Conservation (phyloP, 202 grass and related monocot species). For the Dendrocalamus latiflorus region DNA sequence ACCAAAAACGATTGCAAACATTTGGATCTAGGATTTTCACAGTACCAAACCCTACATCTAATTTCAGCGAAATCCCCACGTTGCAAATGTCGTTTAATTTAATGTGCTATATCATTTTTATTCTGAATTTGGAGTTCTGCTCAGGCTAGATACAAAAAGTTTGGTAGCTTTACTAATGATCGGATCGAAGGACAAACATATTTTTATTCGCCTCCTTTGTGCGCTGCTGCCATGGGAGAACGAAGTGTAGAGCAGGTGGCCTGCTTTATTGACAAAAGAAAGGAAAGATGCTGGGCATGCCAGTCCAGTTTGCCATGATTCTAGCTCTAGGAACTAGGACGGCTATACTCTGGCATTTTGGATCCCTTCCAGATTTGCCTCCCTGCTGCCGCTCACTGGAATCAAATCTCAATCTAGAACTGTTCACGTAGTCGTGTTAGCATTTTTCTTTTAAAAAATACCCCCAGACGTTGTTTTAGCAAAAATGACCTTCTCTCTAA, state of each 20-base stretch:
- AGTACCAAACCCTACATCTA: not conserved
- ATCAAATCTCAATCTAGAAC: not conserved
- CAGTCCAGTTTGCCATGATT: constrained; percentile 19
- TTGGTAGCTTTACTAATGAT: not conserved
- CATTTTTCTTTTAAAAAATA: too few relatives aligned
- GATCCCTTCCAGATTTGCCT: constrained; percentile 10
- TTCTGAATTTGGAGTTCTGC: not conserved
- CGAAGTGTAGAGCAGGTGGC: not conserved
- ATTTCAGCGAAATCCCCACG: not conserved
- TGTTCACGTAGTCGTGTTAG: too few relatives aligned
- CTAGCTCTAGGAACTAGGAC: constrained; percentile 16
- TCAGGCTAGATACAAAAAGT: not conserved
- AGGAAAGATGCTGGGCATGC: not conserved
- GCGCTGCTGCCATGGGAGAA: not conserved
- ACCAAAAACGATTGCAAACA: too few relatives aligned
- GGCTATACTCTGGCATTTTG: constrained; percentile 37
- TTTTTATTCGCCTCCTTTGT: constrained; percentile 5
- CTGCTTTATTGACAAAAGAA: constrained; percentile 23
- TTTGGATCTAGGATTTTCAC: not conserved
- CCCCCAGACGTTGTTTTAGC: too few relatives aligned
- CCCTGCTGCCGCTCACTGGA: not conserved
- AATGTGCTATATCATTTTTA: not conserved
- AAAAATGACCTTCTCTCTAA: too few relatives aligned
- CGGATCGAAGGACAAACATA: not conserved
- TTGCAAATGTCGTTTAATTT: not conserved